phyloP scores from a whole-genome alignment of 768 basidiomycete genomes.

The Boletus subcaerulescens region DNA sequence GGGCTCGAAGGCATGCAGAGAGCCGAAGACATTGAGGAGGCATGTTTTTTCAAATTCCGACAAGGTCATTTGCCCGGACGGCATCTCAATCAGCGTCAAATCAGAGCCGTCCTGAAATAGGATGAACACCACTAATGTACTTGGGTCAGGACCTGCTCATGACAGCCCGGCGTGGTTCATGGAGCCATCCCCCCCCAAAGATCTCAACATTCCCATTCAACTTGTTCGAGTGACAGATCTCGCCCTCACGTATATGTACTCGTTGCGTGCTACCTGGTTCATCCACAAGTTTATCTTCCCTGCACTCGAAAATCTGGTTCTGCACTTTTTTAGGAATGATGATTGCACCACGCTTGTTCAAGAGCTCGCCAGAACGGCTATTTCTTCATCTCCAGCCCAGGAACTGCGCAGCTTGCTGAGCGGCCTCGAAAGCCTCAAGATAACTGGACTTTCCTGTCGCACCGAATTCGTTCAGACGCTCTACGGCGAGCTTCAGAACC shows the following conservation, averaged over 20 bases:
- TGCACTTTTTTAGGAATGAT: slow-evolving; percentile 46
- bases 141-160: slow-evolving; percentile 54
- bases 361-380: slow-evolving; percentile 34
- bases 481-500: slow-evolving; percentile 46
- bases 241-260: slow-evolving; percentile 51
- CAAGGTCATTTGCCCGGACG: too few relatives aligned
- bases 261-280: slow-evolving; percentile 36
- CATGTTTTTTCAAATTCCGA: too few relatives aligned
- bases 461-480: slow-evolving; percentile 29
- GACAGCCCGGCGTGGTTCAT: slow-evolving; percentile 38
- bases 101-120: too few relatives aligned
- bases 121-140: slow-evolving; percentile 33
- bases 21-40: too few relatives aligned
- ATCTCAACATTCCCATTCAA: slow-evolving; percentile 31
- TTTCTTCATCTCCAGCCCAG: slow-evolving; percentile 29
- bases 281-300: slow-evolving; percentile 34
- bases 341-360: slow-evolving; percentile 52
- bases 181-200: not conserved
- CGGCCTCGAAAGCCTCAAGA: slow-evolving; percentile 49
- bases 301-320: slow-evolving; percentile 34
- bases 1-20: too few relatives aligned
- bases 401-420: slow-evolving; percentile 39
- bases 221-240: slow-evolving; percentile 30
- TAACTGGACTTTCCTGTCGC: slow-evolving; percentile 48
- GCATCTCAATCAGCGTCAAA: too few relatives aligned